These are phyloP conservation scores for Daldinia caldariorum DNA, from an alignment of 495 filamentous ascomycete genomes.

Conservation along the genomic window DNA sequence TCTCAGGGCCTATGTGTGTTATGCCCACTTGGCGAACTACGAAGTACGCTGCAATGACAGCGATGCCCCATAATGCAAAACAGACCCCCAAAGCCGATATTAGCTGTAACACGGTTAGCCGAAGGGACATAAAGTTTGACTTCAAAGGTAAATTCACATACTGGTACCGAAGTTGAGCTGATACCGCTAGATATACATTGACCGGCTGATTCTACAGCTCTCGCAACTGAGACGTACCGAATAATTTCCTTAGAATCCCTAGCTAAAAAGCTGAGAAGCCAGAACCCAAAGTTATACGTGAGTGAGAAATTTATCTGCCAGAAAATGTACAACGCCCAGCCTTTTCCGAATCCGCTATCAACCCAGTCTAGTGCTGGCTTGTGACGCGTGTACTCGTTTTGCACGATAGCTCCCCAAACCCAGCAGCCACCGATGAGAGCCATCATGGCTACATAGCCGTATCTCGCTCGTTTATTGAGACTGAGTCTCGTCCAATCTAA, in stretches of 20 bases:
- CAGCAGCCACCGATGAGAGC: slow-evolving; percentile 13
- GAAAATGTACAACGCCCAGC: slow-evolving; percentile 35
- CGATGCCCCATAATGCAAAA: slow-evolving; percentile 38
- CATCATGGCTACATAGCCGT: slow-evolving; percentile 19
- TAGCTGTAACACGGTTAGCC: slow-evolving; percentile 11
- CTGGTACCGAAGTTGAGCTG: slow-evolving; percentile 39
- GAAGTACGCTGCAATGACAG: slow-evolving; percentile 33
- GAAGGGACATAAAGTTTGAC: not conserved
- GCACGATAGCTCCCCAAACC: slow-evolving; percentile 16
- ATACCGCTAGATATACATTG: slow-evolving; percentile 43
- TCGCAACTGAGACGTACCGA: slow-evolving; percentile 31
- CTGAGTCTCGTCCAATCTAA: slow-evolving; percentile 17
- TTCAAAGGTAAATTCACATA: slow-evolving; percentile 5
- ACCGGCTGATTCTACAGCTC: slow-evolving; percentile 40
- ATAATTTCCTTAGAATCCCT: slow-evolving; percentile 35
- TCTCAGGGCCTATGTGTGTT: slow-evolving; percentile 26
- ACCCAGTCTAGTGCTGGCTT: slow-evolving; percentile 20
- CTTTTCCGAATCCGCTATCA: slow-evolving; percentile 17
- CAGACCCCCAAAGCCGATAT: slow-evolving; percentile 29
- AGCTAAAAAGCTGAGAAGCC: slow-evolving; percentile 41
- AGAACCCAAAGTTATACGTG: slow-evolving; percentile 44
- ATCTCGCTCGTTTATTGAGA: slow-evolving; percentile 19
- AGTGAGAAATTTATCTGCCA: slow-evolving; percentile 43
- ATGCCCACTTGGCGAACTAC: slow-evolving; percentile 38
- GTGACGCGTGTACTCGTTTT: slow-evolving; percentile 25